Percentiles rank a stretch among this genome's conserved stretches.
phyloP scores from a whole-genome alignment of 768 basidiomycete species.

The Phanerochaete sordida region DNA sequence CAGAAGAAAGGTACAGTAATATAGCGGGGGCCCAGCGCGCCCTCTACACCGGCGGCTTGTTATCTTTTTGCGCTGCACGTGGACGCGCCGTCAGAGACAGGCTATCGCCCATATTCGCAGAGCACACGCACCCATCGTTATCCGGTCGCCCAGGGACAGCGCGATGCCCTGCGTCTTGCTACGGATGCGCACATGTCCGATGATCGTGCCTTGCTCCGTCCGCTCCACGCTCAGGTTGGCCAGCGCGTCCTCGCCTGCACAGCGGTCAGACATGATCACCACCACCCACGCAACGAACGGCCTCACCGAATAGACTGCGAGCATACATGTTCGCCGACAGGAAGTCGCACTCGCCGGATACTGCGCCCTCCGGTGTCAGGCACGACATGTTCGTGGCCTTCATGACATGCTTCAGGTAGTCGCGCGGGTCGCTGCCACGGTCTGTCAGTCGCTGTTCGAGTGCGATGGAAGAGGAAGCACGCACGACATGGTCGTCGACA shows the following conservation, averaged over 20 bases:
- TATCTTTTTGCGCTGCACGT: constrained; percentile 38
- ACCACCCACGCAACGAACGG: not conserved
- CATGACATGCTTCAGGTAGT: constrained; percentile 94
- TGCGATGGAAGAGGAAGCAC: constrained; percentile 28
- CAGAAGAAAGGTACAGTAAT: constrained; percentile 3
- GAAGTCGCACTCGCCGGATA: constrained; percentile 96
- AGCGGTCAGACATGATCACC: not conserved
- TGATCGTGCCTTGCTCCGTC: constrained; percentile 75
- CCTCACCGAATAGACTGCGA: constrained; percentile 85
- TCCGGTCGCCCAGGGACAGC: constrained; percentile 86
- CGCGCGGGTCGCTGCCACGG: constrained; percentile 65
- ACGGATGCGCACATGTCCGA: constrained; percentile 92
- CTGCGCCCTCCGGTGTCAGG: constrained; percentile 81
- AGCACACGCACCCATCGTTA: constrained; percentile 51
- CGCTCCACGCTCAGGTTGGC: constrained; percentile 94
- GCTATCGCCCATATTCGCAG: not conserved
- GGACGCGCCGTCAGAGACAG: constrained; percentile 11
- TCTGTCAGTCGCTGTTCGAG: not conserved
- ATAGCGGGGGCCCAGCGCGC: not conserved
- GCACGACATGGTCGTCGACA: constrained; percentile 77
- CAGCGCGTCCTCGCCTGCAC: constrained; percentile 86
- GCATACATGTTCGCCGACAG: constrained; percentile 97
- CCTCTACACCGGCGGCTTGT: constrained; percentile 32
- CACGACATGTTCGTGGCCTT: constrained; percentile 97
- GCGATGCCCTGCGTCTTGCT: constrained; percentile 99